Evolutionary conservation across 495 filamentous ascomycete species (phyloP).

Genomic region (Beverwykella pulmonaria): DNA sequence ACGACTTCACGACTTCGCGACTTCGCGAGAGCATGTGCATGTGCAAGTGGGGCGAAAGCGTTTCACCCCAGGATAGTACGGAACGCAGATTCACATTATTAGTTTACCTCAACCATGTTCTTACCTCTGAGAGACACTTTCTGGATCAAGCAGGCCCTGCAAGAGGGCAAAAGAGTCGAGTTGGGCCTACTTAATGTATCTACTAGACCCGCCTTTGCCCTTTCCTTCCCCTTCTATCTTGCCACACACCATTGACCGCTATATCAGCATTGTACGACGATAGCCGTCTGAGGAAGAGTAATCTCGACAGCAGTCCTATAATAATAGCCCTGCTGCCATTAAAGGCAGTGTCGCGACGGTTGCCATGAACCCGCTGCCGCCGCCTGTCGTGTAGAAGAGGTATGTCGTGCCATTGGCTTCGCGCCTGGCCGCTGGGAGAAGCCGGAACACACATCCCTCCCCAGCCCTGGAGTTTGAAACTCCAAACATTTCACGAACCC

Average conservation of each 20-base stretch:
- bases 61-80: neutral
- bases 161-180: no score
- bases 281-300: no score
- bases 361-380: neutral
- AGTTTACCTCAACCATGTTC: no score
- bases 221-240: no score
- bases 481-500: neutral
- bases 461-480: slow-evolving; percentile 1
- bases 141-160: no score
- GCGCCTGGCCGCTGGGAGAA: no score
- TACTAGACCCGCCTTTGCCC: no score
- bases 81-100: no score
- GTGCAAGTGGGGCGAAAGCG: neutral
- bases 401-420: neutral
- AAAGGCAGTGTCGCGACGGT: no score
- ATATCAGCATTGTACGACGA: neutral
- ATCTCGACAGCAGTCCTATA: neutral
- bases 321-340: neutral
- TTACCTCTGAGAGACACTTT: no score
- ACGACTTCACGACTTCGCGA: neutral
- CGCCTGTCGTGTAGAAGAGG: neutral
- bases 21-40: neutral
- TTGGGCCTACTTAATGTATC: no score
- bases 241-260: neutral
- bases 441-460: neutral